Evolutionary conservation across 169 alveolate genomes (phyloP), one percentile per base, ranked within the genome.

Genomic region (Plasmodium malariae): DNA sequence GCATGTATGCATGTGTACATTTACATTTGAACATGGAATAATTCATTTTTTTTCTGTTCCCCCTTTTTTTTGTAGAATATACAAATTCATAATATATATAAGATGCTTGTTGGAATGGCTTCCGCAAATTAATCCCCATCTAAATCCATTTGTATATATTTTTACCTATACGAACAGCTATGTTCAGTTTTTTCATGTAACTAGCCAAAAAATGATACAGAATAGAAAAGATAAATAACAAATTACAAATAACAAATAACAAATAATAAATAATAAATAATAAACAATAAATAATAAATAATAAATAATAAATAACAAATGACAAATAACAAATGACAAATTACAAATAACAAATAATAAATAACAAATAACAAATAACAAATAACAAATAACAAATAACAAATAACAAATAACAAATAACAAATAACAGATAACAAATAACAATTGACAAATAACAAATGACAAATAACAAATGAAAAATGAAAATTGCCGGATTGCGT

Each of bases 91-190:
- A 57, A 89, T 95, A 37, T 90, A 91, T 92, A 85, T 93, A n/a
- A 71, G 97, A 45, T 87, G 89, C 78, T 74, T 95, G 24, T 55
- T 95, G 37, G 97, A 95, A 71, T 94, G 97, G 96, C 88, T 95
- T 24, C 95, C 96, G 14, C 97, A 95, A 72, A 93, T 92, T 36
- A 95, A 95, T 63, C 97, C 97, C 14, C 94, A 95, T 89, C 83
- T 95, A 32, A 95, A 92, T 48, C 97, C 97, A 21, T 95, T 93
- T 83, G 78, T 76, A 43, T 70, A 72, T 91, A 68, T 95, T 17
- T 95, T 93, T 68, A 88, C 92, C 40, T 91, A 92, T 28, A 94
- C 97, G 26, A 88, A 94, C 87, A 62, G 73, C n/a, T 95, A 94
- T 87, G 87, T 93, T 48, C 89, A 92, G 72, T 55, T 92, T 74